Conservation (phyloP, 371 early-diverging fungal genomes). For the Haplosporangium sp. region DNA sequence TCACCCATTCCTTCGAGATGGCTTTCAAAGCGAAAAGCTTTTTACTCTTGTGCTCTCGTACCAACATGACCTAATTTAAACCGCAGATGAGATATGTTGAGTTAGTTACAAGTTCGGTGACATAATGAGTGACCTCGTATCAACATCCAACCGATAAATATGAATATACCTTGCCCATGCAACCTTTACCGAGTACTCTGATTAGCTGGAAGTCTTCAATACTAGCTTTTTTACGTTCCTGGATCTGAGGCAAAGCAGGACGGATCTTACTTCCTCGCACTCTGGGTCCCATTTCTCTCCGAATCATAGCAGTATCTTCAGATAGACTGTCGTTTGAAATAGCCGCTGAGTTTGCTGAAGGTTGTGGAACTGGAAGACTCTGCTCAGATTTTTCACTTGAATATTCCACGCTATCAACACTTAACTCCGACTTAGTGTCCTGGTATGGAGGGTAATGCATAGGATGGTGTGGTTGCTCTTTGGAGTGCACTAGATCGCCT, state of each 20-base stretch:
- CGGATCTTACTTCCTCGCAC: constrained; percentile 33
- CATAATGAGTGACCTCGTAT: no score
- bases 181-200: constrained; percentile 79
- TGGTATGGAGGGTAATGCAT: constrained; percentile 4
- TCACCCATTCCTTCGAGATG: constrained; percentile 74
- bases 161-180: constrained; percentile 80
- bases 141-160: not conserved
- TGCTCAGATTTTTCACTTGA: not conserved
- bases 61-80: constrained; percentile 65
- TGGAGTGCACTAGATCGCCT: constrained; percentile 42
- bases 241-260: constrained; percentile 40
- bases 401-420: constrained; percentile 11
- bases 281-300: constrained; percentile 16
- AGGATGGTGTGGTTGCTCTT: constrained; percentile 22
- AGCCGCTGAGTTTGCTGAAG: not conserved
- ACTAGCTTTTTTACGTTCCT: constrained; percentile 35
- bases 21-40: constrained; percentile 77
- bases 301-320: constrained; percentile 2
- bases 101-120: not conserved
- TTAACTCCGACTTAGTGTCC: constrained; percentile 12
- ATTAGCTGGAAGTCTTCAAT: constrained; percentile 73
- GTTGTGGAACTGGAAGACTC: not conserved
- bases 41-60: constrained; percentile 62
- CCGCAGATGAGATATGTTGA: not conserved
- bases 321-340: not conserved